Base-by-base conservation (phyloP, 2,329 filamentous ascomycete genomes). In the Paramyrothecium roridum region DNA sequence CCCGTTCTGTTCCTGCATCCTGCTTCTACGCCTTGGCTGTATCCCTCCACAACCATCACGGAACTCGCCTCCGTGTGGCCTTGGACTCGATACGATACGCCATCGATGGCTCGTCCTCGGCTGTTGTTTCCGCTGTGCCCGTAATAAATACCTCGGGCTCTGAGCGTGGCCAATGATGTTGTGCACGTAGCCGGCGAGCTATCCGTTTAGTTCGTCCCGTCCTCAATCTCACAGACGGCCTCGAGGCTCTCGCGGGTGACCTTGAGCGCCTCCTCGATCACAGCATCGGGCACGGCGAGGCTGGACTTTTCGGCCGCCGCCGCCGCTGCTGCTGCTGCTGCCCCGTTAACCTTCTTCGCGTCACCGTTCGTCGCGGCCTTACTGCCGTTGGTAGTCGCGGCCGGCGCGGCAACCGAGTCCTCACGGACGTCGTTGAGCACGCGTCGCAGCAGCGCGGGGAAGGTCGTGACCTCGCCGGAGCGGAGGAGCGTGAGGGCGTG, bases 211-310 rank as follows among this genome's bases (percentile, higher is more conserved):
- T 13, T 43, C 37, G 37, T 43, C 13, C 37, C 26, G 19, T 70
- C 68, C 19, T 72, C 71, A 37, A 74, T 65, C 49, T 74, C 73
- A 57, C 70, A 73, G 21, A 84, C 75, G 40, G 72, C 67, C 59
- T 86, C 83, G 46, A 88, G 72, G 59, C 79, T 80, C 62, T 86
- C 83, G 56, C 80, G 75, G 26, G 84, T 84, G 33, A 82, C 74
- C 59, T 78, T 78, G n/a, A 87, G 72, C 4, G 84, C 83, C 60
- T 88, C 82, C 23, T 86, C 81, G 16, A 88, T 71, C n/a, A 86
- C 83, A 2, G 74, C 66, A 54, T 79, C 75, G 13, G 86, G 85
- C 46, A 88, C 68, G 33, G 84, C 85, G 16, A 87, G 75, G 61
- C 68, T 76, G 19, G 58, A 52, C 23, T 67, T 67, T 13, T 63